Percentiles rank a stretch among this genome's conserved stretches.
phyloP scores from a whole-genome alignment of 2,329 filamentous ascomycete genomes.

The Ophiostoma sp. region DNA sequence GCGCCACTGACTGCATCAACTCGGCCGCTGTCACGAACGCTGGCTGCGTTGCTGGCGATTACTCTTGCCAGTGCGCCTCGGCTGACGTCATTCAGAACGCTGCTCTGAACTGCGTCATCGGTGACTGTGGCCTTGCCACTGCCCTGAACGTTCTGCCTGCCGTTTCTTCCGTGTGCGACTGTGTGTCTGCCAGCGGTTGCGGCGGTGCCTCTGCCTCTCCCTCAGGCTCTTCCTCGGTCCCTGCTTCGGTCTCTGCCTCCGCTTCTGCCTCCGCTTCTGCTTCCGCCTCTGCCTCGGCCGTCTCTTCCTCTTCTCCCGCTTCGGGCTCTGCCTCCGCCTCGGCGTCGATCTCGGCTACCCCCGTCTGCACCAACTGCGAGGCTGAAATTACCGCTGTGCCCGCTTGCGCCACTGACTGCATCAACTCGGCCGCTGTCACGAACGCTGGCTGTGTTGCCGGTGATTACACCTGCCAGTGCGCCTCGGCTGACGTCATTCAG shows the following conservation, averaged over 20 bases:
- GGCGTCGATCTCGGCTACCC: not conserved
- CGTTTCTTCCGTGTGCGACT: not conserved
- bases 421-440: constrained; percentile 12
- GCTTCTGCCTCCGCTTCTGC: not conserved
- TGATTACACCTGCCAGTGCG: constrained; percentile 21
- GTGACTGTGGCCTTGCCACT: constrained; percentile 11
- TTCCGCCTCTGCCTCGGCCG: not conserved
- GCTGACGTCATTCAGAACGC: constrained; percentile 18
- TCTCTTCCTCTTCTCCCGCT: not conserved
- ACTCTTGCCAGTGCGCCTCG: constrained; percentile 20
- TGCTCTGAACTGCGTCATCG: constrained; percentile 23
- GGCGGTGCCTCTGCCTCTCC: not conserved
- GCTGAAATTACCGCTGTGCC: no score
- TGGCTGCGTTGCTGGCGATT: constrained; percentile 11
- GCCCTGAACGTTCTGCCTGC: not conserved
- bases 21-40: not conserved
- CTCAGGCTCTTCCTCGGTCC: not conserved
- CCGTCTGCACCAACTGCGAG: not conserved
- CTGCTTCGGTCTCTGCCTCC: not conserved
- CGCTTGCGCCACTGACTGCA: constrained; percentile 11
- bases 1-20: constrained; percentile 12
- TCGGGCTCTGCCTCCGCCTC: not conserved
- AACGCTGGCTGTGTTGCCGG: constrained; percentile 15
- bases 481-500: constrained; percentile 6
- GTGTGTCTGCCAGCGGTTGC: constrained; percentile 13